Evolutionary conservation across 2,329 filamentous ascomycete species (phyloP).

Genomic region (Aspergillus fijiensis): DNA sequence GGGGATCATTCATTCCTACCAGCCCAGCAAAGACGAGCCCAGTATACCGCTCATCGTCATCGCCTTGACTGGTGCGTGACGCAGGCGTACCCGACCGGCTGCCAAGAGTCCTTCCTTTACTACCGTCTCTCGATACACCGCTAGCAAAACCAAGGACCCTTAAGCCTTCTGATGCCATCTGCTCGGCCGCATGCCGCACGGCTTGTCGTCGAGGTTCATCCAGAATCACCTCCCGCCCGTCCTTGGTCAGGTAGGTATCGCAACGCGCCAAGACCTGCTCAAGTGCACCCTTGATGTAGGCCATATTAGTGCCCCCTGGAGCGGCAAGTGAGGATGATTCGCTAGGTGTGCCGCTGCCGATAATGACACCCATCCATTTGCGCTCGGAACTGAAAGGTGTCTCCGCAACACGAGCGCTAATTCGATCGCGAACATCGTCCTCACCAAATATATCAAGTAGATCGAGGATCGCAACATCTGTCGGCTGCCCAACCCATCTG

Average conservation of each 20-base stretch:
- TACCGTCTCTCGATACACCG: conserved; percentile 61
- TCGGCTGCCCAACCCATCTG: conserved; percentile 94
- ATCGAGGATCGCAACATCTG: conserved; percentile 95
- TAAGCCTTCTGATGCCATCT: conserved; percentile 85
- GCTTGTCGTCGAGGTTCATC: conserved; percentile 73
- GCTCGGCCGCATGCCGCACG: conserved; percentile 74
- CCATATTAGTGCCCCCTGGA: conserved; percentile 67
- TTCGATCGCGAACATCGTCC: conserved; percentile 82
- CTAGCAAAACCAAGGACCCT: conserved; percentile 92
- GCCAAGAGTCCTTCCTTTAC: conserved; percentile 48
- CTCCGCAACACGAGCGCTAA: conserved; percentile 79
- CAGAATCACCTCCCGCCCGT: conserved; percentile 81
- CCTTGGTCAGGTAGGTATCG: conserved; percentile 83
- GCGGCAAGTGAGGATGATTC: conserved; percentile 48
- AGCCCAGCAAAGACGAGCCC: conserved; percentile 86
- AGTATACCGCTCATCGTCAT: conserved; percentile 72
- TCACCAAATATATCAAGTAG: conserved; percentile 87
- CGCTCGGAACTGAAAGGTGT: conserved; percentile 95
- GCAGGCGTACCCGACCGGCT: conserved; percentile 54
- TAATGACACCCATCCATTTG: conserved; percentile 98
- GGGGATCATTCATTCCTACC: conserved; percentile 96
- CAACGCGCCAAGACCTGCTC: conserved; percentile 84
- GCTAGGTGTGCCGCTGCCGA: conserved; percentile 56
- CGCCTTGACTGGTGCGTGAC: conserved; percentile 33
- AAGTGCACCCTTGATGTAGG: conserved; percentile 93